Percentiles rank a stretch among this genome's conserved stretches.
Conservation (phyloP, 768 basidiomycete genomes). For the Boletus patriciae region DNA sequence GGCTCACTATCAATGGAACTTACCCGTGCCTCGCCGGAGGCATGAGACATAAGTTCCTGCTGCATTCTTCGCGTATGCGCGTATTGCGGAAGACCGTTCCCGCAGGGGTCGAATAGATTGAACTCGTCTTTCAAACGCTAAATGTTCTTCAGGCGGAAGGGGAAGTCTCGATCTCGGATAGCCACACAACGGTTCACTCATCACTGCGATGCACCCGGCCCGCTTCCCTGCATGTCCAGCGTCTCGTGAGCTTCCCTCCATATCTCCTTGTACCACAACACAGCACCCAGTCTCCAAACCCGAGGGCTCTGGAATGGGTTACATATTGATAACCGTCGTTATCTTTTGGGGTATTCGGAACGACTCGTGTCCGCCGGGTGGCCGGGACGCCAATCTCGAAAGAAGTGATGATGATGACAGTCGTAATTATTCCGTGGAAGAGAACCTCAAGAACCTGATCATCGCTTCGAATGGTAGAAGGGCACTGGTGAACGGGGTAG, state of each 20-base stretch:
- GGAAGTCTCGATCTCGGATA: too few species aligned
- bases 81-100: background rate
- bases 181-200: too few species aligned
- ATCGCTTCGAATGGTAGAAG: background rate
- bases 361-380: background rate
- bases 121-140: too few species aligned
- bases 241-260: background rate
- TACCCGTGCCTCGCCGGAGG: background rate
- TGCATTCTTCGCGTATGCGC: background rate
- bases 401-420: too few species aligned
- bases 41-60: background rate
- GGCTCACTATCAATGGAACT: background rate
- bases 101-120: background rate
- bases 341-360: background rate
- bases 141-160: too few species aligned
- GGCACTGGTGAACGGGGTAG: background rate
- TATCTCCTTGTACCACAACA: too few species aligned
- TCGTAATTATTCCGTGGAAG: background rate
- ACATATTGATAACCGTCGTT: background rate
- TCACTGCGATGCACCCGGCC: too few species aligned
- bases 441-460: too few species aligned
- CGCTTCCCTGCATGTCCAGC: background rate
- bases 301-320: background rate
- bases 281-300: background rate
- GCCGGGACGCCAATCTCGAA: too few species aligned